Conservation (phyloP, 768 basidiomycete species). For the Suillus americanus region DNA sequence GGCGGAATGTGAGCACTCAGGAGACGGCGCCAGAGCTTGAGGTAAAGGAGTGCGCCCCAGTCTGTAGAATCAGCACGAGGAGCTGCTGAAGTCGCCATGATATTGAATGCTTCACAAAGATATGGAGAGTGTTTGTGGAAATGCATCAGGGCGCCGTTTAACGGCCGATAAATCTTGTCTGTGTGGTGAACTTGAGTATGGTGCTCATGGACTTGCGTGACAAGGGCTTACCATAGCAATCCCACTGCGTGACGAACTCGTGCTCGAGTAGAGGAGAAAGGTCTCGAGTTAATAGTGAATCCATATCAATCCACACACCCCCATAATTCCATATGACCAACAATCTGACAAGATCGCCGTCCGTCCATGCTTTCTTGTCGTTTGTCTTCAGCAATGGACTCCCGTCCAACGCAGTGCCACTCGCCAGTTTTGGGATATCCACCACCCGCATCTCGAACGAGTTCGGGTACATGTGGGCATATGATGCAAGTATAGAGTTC, state of each 20-base stretch:
- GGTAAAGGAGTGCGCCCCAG: conserved; percentile 92
- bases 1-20: conserved; percentile 71
- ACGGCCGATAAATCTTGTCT: conserved; percentile 75
- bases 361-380: conserved; percentile 89
- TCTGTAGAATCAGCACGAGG: conserved; percentile 83
- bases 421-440: conserved; percentile 65
- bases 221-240: conserved; percentile 80
- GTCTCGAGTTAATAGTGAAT: conserved; percentile 87
- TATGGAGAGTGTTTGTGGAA: conserved; percentile 91
- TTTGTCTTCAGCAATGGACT: conserved; percentile 55
- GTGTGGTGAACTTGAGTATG: background rate
- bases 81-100: conserved; percentile 74
- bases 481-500: conserved; percentile 58
- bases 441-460: conserved; percentile 71
- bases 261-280: conserved; percentile 85
- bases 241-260: conserved; percentile 99
- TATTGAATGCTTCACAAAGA: conserved; percentile 93
- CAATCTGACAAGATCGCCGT: conserved; percentile 89
- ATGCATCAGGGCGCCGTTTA: conserved; percentile 95
- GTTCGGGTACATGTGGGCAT: conserved; percentile 62
- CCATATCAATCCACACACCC: conserved; percentile 98
- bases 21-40: conserved; percentile 87
- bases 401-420: conserved; percentile 75
- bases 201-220: background rate
- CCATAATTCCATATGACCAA: conserved; percentile 88